Conservation (phyloP, 441 rosid species). For the Pelargonium myrrhifolium region DNA sequence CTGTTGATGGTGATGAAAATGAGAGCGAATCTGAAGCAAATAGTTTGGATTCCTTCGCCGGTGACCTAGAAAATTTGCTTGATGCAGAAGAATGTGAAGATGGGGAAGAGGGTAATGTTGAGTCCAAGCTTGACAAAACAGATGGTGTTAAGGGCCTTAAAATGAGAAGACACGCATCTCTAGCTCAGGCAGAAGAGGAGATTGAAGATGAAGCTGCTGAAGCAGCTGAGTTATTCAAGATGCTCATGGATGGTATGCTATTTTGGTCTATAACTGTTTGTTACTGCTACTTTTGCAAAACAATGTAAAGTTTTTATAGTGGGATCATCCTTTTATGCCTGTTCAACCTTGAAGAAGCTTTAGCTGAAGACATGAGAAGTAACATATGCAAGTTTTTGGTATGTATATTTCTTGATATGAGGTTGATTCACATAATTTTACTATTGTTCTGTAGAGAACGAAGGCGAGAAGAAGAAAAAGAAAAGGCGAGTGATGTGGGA, state of each 20-base stretch:
- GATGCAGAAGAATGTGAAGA: conserved; percentile 94
- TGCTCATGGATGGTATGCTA: conserved; percentile 92
- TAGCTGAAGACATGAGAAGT: too few species aligned
- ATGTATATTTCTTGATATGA: background rate
- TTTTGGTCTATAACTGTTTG: conserved; percentile 14
- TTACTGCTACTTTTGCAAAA: conserved; percentile 3
- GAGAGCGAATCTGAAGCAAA: conserved; percentile 92
- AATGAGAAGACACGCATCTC: conserved; percentile 82
- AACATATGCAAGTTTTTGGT: too few species aligned
- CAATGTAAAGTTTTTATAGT: background rate
- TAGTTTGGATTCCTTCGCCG: conserved; percentile 98
- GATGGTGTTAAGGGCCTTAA: conserved; percentile 88
- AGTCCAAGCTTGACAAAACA: conserved; percentile 58
- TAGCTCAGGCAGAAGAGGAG: conserved; percentile 85
- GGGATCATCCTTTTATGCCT: background rate
- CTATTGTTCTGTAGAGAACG: conserved; percentile 49
- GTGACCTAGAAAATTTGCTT: conserved; percentile 94
- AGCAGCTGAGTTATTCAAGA: conserved; percentile 83
- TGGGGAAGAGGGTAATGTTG: conserved; percentile 58
- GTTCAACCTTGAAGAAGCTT: too few species aligned
- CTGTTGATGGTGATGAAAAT: conserved; percentile 75
- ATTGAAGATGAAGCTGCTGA: conserved; percentile 96
- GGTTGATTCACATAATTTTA: conserved; percentile 1
- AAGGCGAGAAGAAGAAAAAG: conserved; percentile 59
- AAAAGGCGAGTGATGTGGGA: conserved; percentile 44